Percentiles rank a stretch among this genome's conserved stretches.
These are phyloP conservation scores for Dendrobium officinale DNA, from an alignment of 106 monocot species.

Conservation along the genomic window DNA sequence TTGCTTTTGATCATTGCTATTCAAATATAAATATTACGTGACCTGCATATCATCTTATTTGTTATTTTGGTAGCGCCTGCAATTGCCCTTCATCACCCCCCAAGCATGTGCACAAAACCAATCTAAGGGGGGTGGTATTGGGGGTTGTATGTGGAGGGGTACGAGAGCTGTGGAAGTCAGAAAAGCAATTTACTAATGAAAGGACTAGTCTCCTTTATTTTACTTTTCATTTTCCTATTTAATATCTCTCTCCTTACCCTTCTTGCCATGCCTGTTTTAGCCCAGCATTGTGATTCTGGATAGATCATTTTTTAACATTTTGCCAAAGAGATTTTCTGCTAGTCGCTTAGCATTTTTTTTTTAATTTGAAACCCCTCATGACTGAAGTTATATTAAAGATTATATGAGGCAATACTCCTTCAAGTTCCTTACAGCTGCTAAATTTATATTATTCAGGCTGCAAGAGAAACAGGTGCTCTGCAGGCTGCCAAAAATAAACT, in stretches of 20 bases:
- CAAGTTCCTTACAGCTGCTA: neutral
- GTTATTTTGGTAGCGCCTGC: neutral
- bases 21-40: neutral
- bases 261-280: neutral
- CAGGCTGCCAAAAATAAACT: conserved; percentile 55
- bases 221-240: neutral
- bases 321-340: neutral
- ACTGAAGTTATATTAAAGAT: neutral
- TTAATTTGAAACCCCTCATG: neutral
- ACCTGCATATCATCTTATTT: neutral
- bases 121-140: neutral
- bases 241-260: neutral
- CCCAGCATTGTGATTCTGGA: neutral
- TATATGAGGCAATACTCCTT: neutral
- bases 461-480: conserved; percentile 73
- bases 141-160: neutral
- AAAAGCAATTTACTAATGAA: neutral
- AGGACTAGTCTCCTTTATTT: neutral
- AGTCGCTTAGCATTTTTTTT: neutral
- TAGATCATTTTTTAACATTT: neutral
- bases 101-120: too few species aligned
- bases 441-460: conserved; percentile 30
- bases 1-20: neutral
- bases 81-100: neutral
- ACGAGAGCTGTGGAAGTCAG: neutral